phyloP scores from a whole-genome alignment of 352 stramenopile genomes.

The Globisporangium paddicum region DNA sequence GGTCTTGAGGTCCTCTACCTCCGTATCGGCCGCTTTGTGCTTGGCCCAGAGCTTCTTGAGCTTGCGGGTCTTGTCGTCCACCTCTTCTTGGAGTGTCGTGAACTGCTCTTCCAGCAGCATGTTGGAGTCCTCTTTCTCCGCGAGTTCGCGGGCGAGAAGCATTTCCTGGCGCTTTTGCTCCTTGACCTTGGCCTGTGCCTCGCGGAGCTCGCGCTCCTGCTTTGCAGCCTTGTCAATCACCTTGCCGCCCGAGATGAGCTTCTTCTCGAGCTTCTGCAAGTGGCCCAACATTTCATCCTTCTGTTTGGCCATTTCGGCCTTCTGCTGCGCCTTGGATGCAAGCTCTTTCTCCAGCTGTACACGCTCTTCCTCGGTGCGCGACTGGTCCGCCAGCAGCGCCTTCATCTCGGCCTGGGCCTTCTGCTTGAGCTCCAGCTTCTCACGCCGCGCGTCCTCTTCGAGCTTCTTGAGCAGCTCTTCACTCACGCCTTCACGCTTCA shows the following conservation, averaged over 20 bases:
- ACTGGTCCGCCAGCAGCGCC: constrained; percentile 77
- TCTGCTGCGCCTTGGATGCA: constrained; percentile 78
- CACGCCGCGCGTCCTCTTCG: constrained; percentile 65
- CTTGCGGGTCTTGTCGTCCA: constrained; percentile 94
- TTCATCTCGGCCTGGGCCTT: constrained; percentile 79
- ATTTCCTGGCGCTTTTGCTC: constrained; percentile 78
- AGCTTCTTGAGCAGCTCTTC: constrained; percentile 76
- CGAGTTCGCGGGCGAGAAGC: constrained; percentile 85
- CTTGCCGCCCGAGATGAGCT: constrained; percentile 91
- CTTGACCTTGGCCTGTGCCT: constrained; percentile 88
- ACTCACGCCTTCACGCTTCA: constrained; percentile 69
- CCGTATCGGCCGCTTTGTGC: constrained; percentile 85
- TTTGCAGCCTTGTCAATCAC: constrained; percentile 93
- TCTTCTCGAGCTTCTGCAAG: constrained; percentile 60
- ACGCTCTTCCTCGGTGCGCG: constrained; percentile 86
- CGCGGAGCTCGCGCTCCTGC: constrained; percentile 90
- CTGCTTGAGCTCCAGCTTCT: constrained; percentile 72
- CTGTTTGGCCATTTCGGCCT: constrained; percentile 76
- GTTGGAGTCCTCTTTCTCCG: constrained; percentile 93
- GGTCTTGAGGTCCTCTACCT: constrained; percentile 91
- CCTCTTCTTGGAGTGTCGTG: constrained; percentile 84
- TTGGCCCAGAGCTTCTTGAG: constrained; percentile 95
- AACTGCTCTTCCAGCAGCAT: constrained; percentile 92
- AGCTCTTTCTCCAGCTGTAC: constrained; percentile 83
- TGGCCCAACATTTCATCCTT: constrained; percentile 92